Conservation (phyloP, 106 monocot species). For the Phalaenopsis equestris region DNA sequence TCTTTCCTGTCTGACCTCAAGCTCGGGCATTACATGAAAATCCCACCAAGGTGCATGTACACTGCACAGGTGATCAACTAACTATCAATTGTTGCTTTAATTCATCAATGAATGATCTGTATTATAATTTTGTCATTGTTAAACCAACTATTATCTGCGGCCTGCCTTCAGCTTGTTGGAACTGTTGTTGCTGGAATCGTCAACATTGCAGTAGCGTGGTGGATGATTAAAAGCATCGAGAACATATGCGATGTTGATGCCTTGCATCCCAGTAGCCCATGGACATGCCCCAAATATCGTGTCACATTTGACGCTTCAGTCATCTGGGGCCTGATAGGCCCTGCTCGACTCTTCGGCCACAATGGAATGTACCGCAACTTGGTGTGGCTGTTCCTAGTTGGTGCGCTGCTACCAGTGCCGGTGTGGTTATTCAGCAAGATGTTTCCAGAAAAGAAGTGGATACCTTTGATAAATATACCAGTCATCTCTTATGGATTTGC, state of each 20-base stretch:
- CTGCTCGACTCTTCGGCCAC: conserved; percentile 58
- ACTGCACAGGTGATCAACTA: conserved; percentile 58
- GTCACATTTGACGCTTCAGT: conserved; percentile 85
- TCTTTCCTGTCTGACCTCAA: conserved; percentile 82
- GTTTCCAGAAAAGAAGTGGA: conserved; percentile 87
- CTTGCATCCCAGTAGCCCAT: conserved; percentile 67
- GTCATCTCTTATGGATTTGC: conserved; percentile 88
- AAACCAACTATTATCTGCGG: not conserved
- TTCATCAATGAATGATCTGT: not conserved
- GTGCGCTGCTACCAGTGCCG: conserved; percentile 66
- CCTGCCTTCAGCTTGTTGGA: conserved; percentile 56
- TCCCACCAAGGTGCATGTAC: conserved; percentile 88
- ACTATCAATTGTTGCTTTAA: not conserved
- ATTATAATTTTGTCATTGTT: not conserved
- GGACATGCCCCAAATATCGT: conserved; percentile 87
- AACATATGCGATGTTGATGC: conserved; percentile 65
- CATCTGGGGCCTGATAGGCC: conserved; percentile 84
- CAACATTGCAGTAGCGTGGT: conserved; percentile 84
- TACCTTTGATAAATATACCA: conserved; percentile 71
- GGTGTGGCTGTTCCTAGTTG: conserved; percentile 76
- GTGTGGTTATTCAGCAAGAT: conserved; percentile 59
- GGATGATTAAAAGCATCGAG: conserved; percentile 76
- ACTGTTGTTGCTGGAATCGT: conserved; percentile 59
- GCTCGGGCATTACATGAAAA: conserved; percentile 96
- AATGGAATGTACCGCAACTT: conserved; percentile 63